Percentiles rank a stretch among this genome's conserved stretches.
phyloP scores from a whole-genome alignment of 2,329 filamentous ascomycete species.

The Didymella glomerata region DNA sequence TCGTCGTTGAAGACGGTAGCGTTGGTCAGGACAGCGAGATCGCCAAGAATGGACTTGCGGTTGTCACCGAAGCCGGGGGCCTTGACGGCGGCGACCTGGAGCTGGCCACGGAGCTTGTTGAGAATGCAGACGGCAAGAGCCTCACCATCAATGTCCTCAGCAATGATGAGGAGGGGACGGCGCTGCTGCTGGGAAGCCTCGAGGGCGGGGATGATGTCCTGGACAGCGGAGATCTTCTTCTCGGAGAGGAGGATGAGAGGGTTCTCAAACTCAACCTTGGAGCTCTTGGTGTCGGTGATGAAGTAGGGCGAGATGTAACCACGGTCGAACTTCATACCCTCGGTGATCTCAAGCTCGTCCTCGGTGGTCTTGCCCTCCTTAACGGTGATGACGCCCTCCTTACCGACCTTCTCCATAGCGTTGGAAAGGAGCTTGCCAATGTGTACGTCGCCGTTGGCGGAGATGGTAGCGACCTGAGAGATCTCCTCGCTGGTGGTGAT shows the following conservation, averaged over 20 bases:
- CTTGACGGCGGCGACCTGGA: constrained; percentile 98
- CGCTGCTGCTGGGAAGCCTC: constrained; percentile 96
- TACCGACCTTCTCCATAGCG: constrained; percentile 99
- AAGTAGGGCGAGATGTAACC: constrained; percentile 99
- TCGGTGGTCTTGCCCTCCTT: constrained; percentile 99
- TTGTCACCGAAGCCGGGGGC: constrained; percentile 99
- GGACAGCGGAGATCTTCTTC: constrained; percentile 99
- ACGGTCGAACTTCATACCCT: constrained; percentile 99
- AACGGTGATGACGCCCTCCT: constrained; percentile 99
- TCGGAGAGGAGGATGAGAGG: constrained; percentile 97
- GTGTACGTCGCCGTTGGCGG: constrained; percentile 94
- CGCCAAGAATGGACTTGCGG: constrained; percentile 99
- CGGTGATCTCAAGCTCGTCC: constrained; percentile 97
- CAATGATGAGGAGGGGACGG: constrained; percentile 96
- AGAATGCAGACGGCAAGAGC: constrained; percentile 98
- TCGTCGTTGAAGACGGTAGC: constrained; percentile 98
- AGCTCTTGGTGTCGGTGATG: constrained; percentile 98
- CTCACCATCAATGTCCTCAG: constrained; percentile 98
- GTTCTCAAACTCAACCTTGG: constrained; percentile 99
- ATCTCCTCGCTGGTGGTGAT: constrained; percentile 98
- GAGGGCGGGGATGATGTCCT: constrained; percentile 97
- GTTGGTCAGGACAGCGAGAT: constrained; percentile 94
- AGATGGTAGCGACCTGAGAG: constrained; percentile 97
- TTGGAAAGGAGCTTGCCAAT: constrained; percentile 95
- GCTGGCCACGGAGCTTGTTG: constrained; percentile 99